Percentiles rank a stretch among this genome's conserved stretches.
These are phyloP conservation scores for Cercospora canescens DNA, from an alignment of 2,329 filamentous ascomycete genomes.

Conservation along the genomic window DNA sequence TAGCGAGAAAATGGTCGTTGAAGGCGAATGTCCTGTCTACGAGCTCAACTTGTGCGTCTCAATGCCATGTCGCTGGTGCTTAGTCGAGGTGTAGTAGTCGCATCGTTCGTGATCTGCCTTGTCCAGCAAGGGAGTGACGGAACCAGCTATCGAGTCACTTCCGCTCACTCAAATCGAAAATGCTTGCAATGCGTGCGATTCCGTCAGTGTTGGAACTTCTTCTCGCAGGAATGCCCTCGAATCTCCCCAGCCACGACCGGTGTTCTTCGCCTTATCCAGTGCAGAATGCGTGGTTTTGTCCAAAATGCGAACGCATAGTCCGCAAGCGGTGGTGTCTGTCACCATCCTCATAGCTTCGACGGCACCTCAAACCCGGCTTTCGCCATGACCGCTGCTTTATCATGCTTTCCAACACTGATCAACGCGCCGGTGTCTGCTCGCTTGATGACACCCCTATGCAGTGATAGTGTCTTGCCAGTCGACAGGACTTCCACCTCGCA, in stretches of 20 bases:
- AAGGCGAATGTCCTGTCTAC: neutral
- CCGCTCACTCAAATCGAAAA: no score
- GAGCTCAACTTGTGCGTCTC: neutral
- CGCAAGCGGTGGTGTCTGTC: neutral
- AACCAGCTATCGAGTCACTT: no score
- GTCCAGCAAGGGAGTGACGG: no score
- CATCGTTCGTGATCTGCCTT: neutral
- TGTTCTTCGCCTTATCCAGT: no score
- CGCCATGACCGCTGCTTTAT: conserved; percentile 34
- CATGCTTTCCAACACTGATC: conserved; percentile 38
- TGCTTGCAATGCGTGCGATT: no score
- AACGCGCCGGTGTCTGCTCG: conserved; percentile 36
- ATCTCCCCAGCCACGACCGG: no score
- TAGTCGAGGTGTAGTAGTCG: neutral
- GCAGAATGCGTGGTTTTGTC: no score
- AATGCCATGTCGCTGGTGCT: neutral
- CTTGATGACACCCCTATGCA: conserved; percentile 44
- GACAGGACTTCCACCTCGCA: conserved; percentile 48
- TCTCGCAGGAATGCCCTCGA: no score
- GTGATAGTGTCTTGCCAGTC: conserved; percentile 44
- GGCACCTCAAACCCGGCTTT: conserved; percentile 22
- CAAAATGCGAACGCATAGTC: no score
- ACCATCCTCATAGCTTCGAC: conserved; percentile 7
- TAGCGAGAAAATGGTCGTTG: neutral
- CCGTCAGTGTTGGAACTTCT: no score